A percentile compares a stretch with the other conserved stretches of the same genome.
phyloP scores from a whole-genome alignment of 2,329 filamentous ascomycete species.

The Aspergillus sp. region DNA sequence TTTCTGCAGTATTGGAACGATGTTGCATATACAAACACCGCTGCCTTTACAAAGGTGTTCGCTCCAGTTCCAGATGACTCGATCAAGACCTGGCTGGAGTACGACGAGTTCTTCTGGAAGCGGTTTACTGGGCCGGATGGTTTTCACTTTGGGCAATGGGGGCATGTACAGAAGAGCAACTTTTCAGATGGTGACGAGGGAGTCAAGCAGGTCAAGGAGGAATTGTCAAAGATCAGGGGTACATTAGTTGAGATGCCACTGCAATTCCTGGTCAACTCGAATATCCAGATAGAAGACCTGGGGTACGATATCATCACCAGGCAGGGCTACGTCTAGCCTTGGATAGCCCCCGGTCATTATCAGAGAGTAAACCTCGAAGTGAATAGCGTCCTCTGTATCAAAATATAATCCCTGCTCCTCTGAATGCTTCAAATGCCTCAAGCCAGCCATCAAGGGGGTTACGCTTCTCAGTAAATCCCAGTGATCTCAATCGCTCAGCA shows the following conservation, averaged over 20 bases:
- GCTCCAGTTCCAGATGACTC: not conserved
- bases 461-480: constrained; percentile 43
- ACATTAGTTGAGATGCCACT: not conserved
- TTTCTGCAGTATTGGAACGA: not conserved
- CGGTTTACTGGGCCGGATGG: not conserved
- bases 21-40: not conserved
- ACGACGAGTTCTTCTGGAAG: not conserved
- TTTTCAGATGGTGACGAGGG: not conserved
- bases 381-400: constrained; percentile 7
- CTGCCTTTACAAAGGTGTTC: not conserved
- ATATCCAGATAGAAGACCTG: not conserved
- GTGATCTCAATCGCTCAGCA: constrained; percentile 38
- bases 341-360: not conserved
- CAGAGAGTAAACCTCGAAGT: not conserved
- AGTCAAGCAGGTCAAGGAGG: not conserved
- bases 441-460: constrained; percentile 45
- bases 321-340: constrained; percentile 1
- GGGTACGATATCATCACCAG: not conserved
- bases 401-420: constrained; percentile 44
- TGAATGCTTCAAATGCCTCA: constrained; percentile 45
- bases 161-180: not conserved
- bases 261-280: not conserved
- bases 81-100: not conserved
- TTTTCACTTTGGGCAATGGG: not conserved
- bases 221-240: not conserved